Evolutionary conservation across 108 stramenopile species (phyloP).

Genomic region (Skeletonema potamos): DNA sequence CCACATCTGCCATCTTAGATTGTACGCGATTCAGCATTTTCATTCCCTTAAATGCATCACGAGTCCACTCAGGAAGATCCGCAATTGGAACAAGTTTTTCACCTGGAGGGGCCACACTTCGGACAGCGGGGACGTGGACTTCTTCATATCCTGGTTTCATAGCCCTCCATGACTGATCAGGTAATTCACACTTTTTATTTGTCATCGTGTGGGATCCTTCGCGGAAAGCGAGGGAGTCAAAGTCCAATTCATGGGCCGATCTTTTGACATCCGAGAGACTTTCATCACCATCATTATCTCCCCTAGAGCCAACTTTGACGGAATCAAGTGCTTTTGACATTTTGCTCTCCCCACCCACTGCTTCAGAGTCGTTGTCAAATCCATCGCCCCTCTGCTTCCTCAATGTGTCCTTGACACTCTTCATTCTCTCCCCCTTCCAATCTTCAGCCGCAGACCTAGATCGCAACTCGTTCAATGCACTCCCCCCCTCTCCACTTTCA

Average conservation of each 20-base stretch:
- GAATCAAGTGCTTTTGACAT: constrained; percentile 70
- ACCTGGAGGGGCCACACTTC: constrained; percentile 70
- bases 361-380: constrained; percentile 34
- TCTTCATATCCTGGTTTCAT: constrained; percentile 98
- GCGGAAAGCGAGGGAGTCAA: constrained; percentile 88
- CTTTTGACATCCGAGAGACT: constrained; percentile 43
- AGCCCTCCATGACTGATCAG: constrained; percentile 91
- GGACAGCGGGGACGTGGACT: constrained; percentile 97
- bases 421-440: constrained; percentile 83
- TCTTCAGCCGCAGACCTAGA: constrained; percentile 72
- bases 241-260: constrained; percentile 74
- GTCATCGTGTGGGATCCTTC: constrained; percentile 94
- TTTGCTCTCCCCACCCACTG: constrained; percentile 22
- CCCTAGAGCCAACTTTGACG: constrained; percentile 50
- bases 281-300: constrained; percentile 32
- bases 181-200: constrained; percentile 91
- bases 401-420: constrained; percentile 59
- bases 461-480: constrained; percentile 85
- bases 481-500: constrained; percentile 78
- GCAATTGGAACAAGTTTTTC: constrained; percentile 82
- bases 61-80: constrained; percentile 96
- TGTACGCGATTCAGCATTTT: constrained; percentile 97
- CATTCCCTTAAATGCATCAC: constrained; percentile 93
- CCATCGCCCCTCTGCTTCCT: constrained; percentile 34
- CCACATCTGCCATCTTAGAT: constrained; percentile 90